Percentiles rank a stretch among this genome's conserved stretches.
phyloP scores from a whole-genome alignment of 1,284 basidiomycete genomes.

The Sporisorium sorghi region DNA sequence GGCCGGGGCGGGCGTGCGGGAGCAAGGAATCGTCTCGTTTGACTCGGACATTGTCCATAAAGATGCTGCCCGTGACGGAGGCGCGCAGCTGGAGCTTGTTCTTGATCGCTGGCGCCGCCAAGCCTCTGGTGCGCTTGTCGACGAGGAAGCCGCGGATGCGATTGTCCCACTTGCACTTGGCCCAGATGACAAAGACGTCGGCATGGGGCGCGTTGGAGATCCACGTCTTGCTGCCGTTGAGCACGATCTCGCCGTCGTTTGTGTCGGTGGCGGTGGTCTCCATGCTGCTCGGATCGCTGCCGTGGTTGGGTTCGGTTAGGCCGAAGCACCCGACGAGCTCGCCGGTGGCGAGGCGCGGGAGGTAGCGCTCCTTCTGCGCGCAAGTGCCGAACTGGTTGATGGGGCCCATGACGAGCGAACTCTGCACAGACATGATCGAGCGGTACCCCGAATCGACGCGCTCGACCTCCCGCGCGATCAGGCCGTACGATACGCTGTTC shows the following conservation, averaged over 20 bases:
- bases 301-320: slow-evolving; percentile 95
- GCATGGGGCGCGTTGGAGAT: slow-evolving; percentile 80
- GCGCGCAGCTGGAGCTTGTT: slow-evolving; percentile 91
- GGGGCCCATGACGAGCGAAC: slow-evolving; percentile 97
- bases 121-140: slow-evolving; percentile 89
- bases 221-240: slow-evolving; percentile 96
- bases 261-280: slow-evolving; percentile 88
- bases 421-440: slow-evolving; percentile 94
- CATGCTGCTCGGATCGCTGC: slow-evolving; percentile 93
- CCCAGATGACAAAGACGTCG: slow-evolving; percentile 91
- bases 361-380: slow-evolving; percentile 89
- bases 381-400: slow-evolving; percentile 89
- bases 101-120: slow-evolving; percentile 87
- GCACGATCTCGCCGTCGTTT: slow-evolving; percentile 81
- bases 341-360: slow-evolving; percentile 86
- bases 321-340: slow-evolving; percentile 94
- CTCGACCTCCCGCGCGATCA: slow-evolving; percentile 93
- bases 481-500: slow-evolving; percentile 88
- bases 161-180: slow-evolving; percentile 90
- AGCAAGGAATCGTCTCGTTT: slow-evolving; percentile 56
- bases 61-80: slow-evolving; percentile 91
- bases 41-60: slow-evolving; percentile 74
- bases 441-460: slow-evolving; percentile 95
- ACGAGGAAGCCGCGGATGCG: slow-evolving; percentile 92
- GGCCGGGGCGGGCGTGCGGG: slow-evolving; percentile 57